Conservation (phyloP, 2,329 filamentous ascomycete genomes). For the Chaetomium sp. region DNA sequence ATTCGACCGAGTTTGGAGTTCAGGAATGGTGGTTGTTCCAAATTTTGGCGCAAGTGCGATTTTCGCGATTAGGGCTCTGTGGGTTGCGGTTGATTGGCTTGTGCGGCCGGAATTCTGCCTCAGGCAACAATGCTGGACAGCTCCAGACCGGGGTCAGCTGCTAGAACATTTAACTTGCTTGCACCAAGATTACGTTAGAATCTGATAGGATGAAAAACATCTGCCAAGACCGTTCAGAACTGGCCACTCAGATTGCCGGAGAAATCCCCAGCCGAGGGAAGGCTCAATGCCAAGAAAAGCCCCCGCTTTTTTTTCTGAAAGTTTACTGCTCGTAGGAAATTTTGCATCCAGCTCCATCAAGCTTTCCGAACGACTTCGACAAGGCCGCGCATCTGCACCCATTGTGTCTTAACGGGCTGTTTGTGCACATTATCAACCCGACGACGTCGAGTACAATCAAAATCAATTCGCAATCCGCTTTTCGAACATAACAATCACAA, state of each 20-base stretch:
- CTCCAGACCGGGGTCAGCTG: conserved; percentile 4
- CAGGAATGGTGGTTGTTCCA: conserved; percentile 45
- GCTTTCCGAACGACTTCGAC: conserved; percentile 32
- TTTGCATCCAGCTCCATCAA: conserved; percentile 37
- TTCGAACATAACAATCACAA: conserved; percentile 34
- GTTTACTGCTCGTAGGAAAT: conserved; percentile 37
- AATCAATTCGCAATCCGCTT: conserved; percentile 7
- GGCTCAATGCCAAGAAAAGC: conserved; percentile 18
- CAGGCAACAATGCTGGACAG: conserved; percentile 22
- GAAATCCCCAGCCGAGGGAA: conserved; percentile 27
- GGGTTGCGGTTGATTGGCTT: conserved; percentile 34
- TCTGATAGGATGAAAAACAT: neutral
- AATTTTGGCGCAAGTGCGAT: conserved; percentile 37
- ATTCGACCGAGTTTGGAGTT: conserved; percentile 55
- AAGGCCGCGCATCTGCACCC: conserved; percentile 31
- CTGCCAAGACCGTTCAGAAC: neutral
- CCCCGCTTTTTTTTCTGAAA: conserved; percentile 34
- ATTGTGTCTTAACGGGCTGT: conserved; percentile 31
- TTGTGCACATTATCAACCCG: conserved; percentile 19
- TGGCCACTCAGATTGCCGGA: conserved; percentile 27
- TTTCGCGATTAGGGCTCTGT: conserved; percentile 39
- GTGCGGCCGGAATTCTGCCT: conserved; percentile 30
- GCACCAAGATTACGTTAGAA: neutral
- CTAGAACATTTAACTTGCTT: conserved; percentile 15
- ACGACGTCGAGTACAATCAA: conserved; percentile 14